Evolutionary conservation across 1,139 yeast species (phyloP), one percentile per base, ranked within the genome.

Genomic region (Waltiozyma sp.): DNA sequence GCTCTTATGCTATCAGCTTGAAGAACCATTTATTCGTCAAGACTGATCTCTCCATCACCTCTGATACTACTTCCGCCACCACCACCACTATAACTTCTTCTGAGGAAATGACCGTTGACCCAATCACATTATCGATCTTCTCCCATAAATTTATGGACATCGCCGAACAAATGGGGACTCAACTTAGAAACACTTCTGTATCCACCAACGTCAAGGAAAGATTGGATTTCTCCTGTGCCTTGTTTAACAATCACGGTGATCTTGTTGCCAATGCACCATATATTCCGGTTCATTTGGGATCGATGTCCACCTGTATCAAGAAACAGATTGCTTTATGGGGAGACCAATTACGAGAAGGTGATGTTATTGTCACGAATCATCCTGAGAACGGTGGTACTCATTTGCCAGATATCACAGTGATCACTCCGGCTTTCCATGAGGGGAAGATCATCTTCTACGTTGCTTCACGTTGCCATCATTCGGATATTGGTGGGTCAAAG

Each of bases 91-190:
- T 19, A 7, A 10, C 37, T 18, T 8, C 37, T n/a, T 3, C 14
- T 13, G 37, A 18, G 6, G 37, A 35, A 18, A 7, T 35, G 23
- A 47, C 49, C n/a, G 55, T 79, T 23, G 87, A 83, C 52, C 91
- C 93, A 0, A 73, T 84, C 43, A 75, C 79, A 54, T 62, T 85
- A 39, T 80, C 91, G 1, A 86, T 85, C 1, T 85, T 84, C 61
- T 84, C 89, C 19, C 89, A 85, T 58, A 66, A 93, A 51, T 85
- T 85, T 57, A 84, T 85, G 93, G 83, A 86, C 42, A 80, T 85
- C 58, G 94, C 95, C 4, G 94, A 84, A 55, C 93, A 84, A 57
- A 85, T 85, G 95, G 94, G 94, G 14, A 72, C 78, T 51, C 83
- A 89, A 10, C 65, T 84, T 49, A 83, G 82, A 53, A 83, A 81